A percentile compares a stretch with the other conserved stretches of the same genome.
Evolutionary conservation across 257 asterid species (phyloP).

Genomic region (Solanum etuberosum): DNA sequence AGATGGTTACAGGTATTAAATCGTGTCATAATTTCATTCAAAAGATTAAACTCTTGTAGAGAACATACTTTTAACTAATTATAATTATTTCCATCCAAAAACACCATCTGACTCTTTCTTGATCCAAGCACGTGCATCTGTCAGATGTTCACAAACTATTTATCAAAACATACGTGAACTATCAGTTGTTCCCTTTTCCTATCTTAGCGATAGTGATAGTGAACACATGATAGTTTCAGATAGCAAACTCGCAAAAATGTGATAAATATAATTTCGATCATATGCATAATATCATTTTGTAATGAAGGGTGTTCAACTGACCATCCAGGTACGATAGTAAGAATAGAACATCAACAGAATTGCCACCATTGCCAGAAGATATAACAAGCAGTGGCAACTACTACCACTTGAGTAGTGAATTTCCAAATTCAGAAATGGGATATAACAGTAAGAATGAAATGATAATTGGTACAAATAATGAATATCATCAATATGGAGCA

Average conservation of each 20-base stretch:
- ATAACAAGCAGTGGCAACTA: constrained; percentile 44
- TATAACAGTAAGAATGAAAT: constrained; percentile 13
- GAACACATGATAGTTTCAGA: not conserved
- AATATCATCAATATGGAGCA: not conserved
- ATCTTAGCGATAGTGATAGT: not conserved
- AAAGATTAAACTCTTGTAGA: no score
- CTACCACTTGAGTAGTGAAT: not conserved
- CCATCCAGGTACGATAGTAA: not conserved
- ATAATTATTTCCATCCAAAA: not conserved
- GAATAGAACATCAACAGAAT: constrained; percentile 14
- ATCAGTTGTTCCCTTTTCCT: not conserved
- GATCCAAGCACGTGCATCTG: not conserved
- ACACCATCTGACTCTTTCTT: not conserved
- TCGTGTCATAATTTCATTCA: not conserved
- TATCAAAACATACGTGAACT: not conserved
- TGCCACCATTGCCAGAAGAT: constrained; percentile 91
- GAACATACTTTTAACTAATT: no score
- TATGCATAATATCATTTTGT: not conserved
- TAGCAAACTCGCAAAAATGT: not conserved
- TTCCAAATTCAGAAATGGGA: constrained; percentile 53
- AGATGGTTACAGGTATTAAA: not conserved
- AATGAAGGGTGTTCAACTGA: not conserved
- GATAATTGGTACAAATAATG: not conserved
- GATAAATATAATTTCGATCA: not conserved
- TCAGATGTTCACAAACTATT: not conserved